phyloP scores from a whole-genome alignment of 2,329 filamentous ascomycete species.

The Fusarium veterinarium region DNA sequence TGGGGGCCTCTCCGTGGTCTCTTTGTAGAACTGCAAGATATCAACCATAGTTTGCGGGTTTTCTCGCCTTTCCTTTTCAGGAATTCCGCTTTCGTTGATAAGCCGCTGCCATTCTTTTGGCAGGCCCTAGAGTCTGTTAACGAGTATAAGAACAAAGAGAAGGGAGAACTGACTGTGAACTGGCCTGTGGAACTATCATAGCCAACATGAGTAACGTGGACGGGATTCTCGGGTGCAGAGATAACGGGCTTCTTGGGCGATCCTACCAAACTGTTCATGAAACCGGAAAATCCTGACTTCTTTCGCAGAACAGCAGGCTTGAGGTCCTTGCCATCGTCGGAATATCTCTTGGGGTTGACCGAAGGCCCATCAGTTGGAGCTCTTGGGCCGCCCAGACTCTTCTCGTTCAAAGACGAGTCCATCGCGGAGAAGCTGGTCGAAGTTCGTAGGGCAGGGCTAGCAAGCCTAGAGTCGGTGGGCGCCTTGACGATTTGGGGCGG shows the following conservation, averaged over 20 bases:
- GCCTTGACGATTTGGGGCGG: slow-evolving; percentile 58
- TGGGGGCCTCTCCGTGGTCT: slow-evolving; percentile 81
- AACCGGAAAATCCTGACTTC: slow-evolving; percentile 89
- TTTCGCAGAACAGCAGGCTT: slow-evolving; percentile 75
- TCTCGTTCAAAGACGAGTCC: slow-evolving; percentile 54
- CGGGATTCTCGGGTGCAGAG: slow-evolving; percentile 96
- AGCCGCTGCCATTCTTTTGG: slow-evolving; percentile 98
- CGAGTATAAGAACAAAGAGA: slow-evolving; percentile 15
- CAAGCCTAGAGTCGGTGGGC: slow-evolving; percentile 63
- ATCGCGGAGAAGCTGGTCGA: slow-evolving; percentile 66
- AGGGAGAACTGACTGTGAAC: slow-evolving; percentile 79
- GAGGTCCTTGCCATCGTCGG: slow-evolving; percentile 77
- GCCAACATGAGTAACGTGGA: slow-evolving; percentile 97
- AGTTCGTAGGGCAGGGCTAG: slow-evolving; percentile 68
- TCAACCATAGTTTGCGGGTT: slow-evolving; percentile 96
- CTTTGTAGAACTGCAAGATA: slow-evolving; percentile 97
- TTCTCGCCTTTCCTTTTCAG: slow-evolving; percentile 94
- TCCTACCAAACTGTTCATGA: slow-evolving; percentile 84
- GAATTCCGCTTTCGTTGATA: slow-evolving; percentile 94
- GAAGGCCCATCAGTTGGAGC: slow-evolving; percentile 56
- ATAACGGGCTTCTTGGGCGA: slow-evolving; percentile 93
- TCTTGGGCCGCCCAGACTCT: slow-evolving; percentile 47
- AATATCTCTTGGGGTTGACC: slow-evolving; percentile 76
- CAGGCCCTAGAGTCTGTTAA: slow-evolving; percentile 72
- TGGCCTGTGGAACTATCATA: slow-evolving; percentile 97